Percentiles rank a stretch among this genome's conserved stretches.
These are phyloP conservation scores for Anacardium occidentale DNA, from an alignment of 345 rosid species.

Conservation along the genomic window DNA sequence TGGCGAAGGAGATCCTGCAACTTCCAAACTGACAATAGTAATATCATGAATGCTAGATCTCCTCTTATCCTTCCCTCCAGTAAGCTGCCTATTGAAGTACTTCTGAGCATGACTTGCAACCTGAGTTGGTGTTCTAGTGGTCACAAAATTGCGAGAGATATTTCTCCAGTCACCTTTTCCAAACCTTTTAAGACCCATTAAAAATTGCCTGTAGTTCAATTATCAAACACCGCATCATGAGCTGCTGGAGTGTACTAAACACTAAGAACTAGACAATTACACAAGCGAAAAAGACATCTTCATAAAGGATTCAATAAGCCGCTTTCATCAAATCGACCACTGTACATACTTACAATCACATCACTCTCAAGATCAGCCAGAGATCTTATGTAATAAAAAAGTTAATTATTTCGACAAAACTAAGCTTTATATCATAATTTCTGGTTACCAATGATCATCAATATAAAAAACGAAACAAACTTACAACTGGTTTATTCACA, in stretches of 20 bases:
- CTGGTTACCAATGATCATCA: neutral
- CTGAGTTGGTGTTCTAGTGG: conserved; percentile 88
- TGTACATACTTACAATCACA: neutral
- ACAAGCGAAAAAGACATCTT: conserved; percentile 1
- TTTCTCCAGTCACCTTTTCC: conserved; percentile 99
- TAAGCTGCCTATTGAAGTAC: conserved; percentile 86
- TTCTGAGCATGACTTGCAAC: conserved; percentile 99
- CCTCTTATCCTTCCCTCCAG: conserved; percentile 92
- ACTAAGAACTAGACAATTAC: conserved; percentile 13
- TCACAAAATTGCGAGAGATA: conserved; percentile 86
- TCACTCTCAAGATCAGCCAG: neutral
- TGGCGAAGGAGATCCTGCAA: conserved; percentile 44
- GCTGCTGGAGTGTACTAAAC: conserved; percentile 10
- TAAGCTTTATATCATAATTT: neutral
- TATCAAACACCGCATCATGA: conserved; percentile 20
- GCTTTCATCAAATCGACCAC: neutral
- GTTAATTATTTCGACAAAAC: neutral
- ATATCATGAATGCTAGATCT: conserved; percentile 98
- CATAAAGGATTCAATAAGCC: neutral
- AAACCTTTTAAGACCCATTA: conserved; percentile 86
- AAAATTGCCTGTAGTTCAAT: conserved; percentile 64
- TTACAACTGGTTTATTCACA: neutral
- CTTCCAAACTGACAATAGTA: conserved; percentile 73
- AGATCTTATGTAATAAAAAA: conserved; percentile 3
- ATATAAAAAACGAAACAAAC: neutral